A percentile compares a stretch with the other conserved stretches of the same genome.
These are phyloP conservation scores for Talaromyces nanjingensis DNA, from an alignment of 495 filamentous ascomycete species.

Conservation along the genomic window DNA sequence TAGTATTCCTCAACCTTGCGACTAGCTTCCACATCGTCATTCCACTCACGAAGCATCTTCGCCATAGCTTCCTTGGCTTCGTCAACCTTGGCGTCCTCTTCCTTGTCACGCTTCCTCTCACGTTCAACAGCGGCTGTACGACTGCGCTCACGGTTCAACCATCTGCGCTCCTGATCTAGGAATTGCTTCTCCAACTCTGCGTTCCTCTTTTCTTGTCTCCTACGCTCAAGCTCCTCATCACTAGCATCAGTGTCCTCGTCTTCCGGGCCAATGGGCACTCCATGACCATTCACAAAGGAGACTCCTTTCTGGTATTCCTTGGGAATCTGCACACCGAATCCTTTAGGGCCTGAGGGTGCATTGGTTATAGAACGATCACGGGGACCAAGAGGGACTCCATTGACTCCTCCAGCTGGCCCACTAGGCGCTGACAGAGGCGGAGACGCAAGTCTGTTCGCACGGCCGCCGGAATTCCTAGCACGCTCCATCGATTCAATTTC, in stretches of 20 bases:
- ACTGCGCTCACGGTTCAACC: slow-evolving; percentile 82
- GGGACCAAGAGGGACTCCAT: slow-evolving; percentile 82
- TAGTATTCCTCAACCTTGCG: slow-evolving; percentile 79
- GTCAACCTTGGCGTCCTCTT: slow-evolving; percentile 51
- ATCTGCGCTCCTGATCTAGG: slow-evolving; percentile 78
- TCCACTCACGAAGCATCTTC: slow-evolving; percentile 70
- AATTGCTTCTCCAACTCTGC: slow-evolving; percentile 74
- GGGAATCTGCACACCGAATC: slow-evolving; percentile 63
- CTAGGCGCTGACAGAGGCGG: slow-evolving; percentile 59
- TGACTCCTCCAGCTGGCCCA: slow-evolving; percentile 66
- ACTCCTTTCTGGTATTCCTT: slow-evolving; percentile 78
- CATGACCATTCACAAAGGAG: slow-evolving; percentile 82
- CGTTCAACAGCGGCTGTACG: slow-evolving; percentile 77
- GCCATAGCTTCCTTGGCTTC: slow-evolving; percentile 64
- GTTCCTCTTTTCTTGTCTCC: slow-evolving; percentile 62
- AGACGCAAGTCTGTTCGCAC: slow-evolving; percentile 62
- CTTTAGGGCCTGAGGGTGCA: slow-evolving; percentile 74
- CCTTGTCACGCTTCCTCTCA: slow-evolving; percentile 69
- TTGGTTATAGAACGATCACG: slow-evolving; percentile 62
- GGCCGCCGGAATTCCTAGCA: slow-evolving; percentile 57
- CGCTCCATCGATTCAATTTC: slow-evolving; percentile 86
- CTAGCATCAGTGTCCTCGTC: slow-evolving; percentile 86
- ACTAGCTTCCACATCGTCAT: slow-evolving; percentile 74
- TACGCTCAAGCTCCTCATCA: slow-evolving; percentile 77
- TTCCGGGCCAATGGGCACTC: slow-evolving; percentile 52